These are phyloP conservation scores for Xylariaceae sp. DNA, from an alignment of 2,329 filamentous ascomycete genomes.

Conservation along the genomic window DNA sequence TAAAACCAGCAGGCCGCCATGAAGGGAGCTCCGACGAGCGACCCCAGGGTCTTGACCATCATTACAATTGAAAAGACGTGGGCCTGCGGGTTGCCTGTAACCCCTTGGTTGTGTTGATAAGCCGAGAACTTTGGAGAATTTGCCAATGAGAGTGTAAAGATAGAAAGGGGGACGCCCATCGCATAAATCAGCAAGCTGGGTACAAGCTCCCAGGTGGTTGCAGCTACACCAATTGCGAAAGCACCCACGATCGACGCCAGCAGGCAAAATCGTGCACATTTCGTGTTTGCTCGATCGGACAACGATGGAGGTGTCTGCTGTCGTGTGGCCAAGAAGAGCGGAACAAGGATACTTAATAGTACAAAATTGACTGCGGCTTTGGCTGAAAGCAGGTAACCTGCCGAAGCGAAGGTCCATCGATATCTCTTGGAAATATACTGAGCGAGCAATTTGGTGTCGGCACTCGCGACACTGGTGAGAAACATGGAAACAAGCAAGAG, in stretches of 20 bases:
- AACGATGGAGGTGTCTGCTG: constrained; percentile 18
- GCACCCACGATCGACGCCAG: constrained; percentile 40
- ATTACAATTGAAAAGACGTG: constrained; percentile 50
- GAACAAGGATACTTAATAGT: constrained; percentile 40
- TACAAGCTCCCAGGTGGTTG: constrained; percentile 37
- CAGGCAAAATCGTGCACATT: constrained; percentile 36
- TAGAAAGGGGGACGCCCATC: constrained; percentile 45
- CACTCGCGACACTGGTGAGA: constrained; percentile 46
- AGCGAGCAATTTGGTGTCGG: constrained; percentile 47
- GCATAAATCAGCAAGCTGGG: constrained; percentile 44
- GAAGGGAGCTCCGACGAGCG: constrained; percentile 43
- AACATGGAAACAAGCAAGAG: constrained; percentile 40
- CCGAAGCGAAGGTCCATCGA: constrained; percentile 42
- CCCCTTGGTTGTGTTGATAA: constrained; percentile 10
- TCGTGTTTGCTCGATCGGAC: constrained; percentile 31
- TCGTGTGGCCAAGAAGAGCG: constrained; percentile 32
- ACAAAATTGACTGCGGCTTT: constrained; percentile 48
- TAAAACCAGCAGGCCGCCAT: constrained; percentile 46
- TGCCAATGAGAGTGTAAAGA: constrained; percentile 47
- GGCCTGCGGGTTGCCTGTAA: constrained; percentile 30
- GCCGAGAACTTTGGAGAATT: constrained; percentile 40
- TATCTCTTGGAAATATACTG: constrained; percentile 50
- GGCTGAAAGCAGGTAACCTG: constrained; percentile 45
- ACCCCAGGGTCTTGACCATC: constrained; percentile 46
- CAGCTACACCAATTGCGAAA: constrained; percentile 38